These are phyloP conservation scores for Diaporthe helianthi DNA, from an alignment of 2,329 filamentous ascomycete genomes.

Conservation along the genomic window DNA sequence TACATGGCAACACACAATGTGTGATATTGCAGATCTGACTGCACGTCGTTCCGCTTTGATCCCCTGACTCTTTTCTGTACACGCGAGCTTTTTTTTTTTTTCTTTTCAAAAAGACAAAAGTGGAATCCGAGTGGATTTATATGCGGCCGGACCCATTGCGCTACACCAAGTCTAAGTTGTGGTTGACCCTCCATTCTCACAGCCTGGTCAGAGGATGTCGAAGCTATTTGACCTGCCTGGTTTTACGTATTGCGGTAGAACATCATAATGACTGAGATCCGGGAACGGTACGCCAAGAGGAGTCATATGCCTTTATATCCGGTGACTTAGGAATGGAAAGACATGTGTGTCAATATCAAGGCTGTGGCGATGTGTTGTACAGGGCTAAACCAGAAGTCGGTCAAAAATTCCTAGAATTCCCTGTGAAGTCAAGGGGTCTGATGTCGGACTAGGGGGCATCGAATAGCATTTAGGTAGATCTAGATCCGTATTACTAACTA, in stretches of 20 bases:
- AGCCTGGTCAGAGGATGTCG: neutral
- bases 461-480: too few relatives aligned
- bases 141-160: neutral
- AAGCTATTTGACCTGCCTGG: neutral
- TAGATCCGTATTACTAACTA: too few relatives aligned
- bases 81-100: neutral
- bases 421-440: too few relatives aligned
- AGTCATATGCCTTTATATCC: neutral
- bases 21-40: slow-evolving; percentile 3
- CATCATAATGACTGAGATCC: neutral
- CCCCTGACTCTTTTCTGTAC: neutral
- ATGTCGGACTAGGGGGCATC: too few relatives aligned
- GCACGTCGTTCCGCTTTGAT: neutral
- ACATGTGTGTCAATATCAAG: too few relatives aligned
- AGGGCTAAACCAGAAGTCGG: too few relatives aligned
- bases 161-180: neutral
- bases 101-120: too few relatives aligned
- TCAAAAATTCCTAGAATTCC: too few relatives aligned
- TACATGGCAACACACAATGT: neutral
- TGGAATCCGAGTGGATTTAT: too few relatives aligned
- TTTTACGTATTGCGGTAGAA: neutral
- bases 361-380: too few relatives aligned
- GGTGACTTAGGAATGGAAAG: neutral
- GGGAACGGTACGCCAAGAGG: neutral
- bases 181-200: neutral